Evolutionary conservation across 768 basidiomycete genomes (phyloP).

Genomic region (Suillus occidentalis): DNA sequence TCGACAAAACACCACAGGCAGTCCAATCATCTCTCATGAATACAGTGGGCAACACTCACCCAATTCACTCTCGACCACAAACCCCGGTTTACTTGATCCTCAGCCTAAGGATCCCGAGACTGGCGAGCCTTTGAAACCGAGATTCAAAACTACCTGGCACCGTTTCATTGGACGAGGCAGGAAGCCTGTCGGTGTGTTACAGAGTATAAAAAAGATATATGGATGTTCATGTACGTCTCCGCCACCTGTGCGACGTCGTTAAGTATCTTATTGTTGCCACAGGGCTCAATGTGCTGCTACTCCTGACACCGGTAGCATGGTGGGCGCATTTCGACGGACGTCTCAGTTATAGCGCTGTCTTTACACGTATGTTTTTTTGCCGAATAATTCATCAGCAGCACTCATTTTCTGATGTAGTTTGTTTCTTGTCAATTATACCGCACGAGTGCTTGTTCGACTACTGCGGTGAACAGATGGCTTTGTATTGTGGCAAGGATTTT

Average conservation of each 20-base stretch:
- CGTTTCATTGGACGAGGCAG: slow-evolving; percentile 36
- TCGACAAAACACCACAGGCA: neutral
- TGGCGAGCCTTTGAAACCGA: neutral
- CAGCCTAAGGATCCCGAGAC: neutral
- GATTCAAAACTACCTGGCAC: slow-evolving; percentile 5
- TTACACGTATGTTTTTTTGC: slow-evolving; percentile 40
- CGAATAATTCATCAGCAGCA: neutral
- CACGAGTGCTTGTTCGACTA: slow-evolving; percentile 68
- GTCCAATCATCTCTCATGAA: neutral
- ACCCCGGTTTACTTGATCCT: neutral
- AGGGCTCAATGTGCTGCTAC: slow-evolving; percentile 61
- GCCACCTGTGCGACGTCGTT: neutral
- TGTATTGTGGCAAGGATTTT: slow-evolving; percentile 53
- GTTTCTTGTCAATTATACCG: slow-evolving; percentile 65
- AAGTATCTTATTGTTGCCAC: neutral
- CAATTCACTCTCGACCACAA: neutral
- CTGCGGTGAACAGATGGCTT: slow-evolving; percentile 52
- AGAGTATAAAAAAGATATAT: slow-evolving; percentile 46
- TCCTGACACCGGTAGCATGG: slow-evolving; percentile 65
- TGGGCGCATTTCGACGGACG: slow-evolving; percentile 46
- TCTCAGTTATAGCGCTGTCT: slow-evolving; percentile 34
- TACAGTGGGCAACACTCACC: neutral
- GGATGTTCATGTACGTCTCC: slow-evolving; percentile 53
- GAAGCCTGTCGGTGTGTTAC: slow-evolving; percentile 39
- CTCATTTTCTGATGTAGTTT: slow-evolving; percentile 40